Base-by-base conservation (phyloP, 768 basidiomycete species). In the Infundibulicybe gibba region DNA sequence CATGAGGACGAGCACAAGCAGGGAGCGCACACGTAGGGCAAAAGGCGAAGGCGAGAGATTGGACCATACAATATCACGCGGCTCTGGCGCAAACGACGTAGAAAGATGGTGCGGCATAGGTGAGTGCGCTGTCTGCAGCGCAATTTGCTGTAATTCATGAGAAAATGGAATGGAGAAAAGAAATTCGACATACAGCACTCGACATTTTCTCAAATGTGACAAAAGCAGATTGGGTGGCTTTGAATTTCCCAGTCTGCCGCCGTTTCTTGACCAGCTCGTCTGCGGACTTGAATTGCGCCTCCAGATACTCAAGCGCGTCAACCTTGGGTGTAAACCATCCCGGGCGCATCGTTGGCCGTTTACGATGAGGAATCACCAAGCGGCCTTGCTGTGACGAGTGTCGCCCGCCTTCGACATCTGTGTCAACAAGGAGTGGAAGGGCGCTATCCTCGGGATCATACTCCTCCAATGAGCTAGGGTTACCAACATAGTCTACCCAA, bases 191-290 rank as follows among this genome's bases (percentile, higher is more conserved):
- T 61, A 94, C 91, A 19, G 93, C 91, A 55, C 85, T 87, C 1
- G 90, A 88, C 83, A 94, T 90, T 59, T 91, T 91, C 67, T 97
- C 92, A 56, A 99, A 97, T 0, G 97, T 98, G 15, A 98, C 89
- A 58, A 98, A 99, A 0, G 93, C 97, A 25, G 82, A 79, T 39
- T 85, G 83, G 1, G 90, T 91, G 2, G 93, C 76, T 54, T 78
- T 84, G 62, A 91, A 94, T 56, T 79, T 86, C 14, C 88, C 90
- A 3, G 65, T 67, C 54, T 76, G 72, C 39, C 95, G 72, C 58
- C 84, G 75, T 59, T 77, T 82, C 64, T 81, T 83, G 3, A 98
- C 92, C 13, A 77, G 71, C 41, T 94, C 90, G 61, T 98, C 93
- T 2, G 87, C 85, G 44, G 84, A 81, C 49, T 76, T 74, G 69